Conservation (phyloP, 106 monocot genomes). For the Cymbidium sinense region DNA sequence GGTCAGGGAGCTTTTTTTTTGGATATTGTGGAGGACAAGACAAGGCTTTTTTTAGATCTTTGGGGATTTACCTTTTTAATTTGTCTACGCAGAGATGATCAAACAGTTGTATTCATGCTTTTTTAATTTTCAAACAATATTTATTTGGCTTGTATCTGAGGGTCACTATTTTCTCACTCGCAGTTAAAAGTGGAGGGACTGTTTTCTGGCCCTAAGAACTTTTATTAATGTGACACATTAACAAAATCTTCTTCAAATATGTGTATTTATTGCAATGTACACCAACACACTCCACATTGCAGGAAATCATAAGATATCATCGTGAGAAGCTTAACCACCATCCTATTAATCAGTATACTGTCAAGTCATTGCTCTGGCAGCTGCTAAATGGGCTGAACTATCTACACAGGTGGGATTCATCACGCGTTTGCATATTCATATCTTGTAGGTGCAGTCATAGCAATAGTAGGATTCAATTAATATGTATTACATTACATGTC, state of each 20-base stretch:
- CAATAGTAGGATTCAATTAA: neutral
- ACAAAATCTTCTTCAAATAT: neutral
- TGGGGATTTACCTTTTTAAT: neutral
- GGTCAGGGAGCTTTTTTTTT: neutral
- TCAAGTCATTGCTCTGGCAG: conserved; percentile 98
- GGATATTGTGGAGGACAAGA: neutral
- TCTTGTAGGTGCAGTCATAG: neutral
- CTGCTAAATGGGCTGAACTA: conserved; percentile 97
- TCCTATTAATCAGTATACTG: conserved; percentile 83
- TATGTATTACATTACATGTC: neutral
- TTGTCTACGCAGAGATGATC: neutral
- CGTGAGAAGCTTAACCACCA: conserved; percentile 83
- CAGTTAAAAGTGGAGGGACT: neutral
- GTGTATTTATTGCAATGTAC: neutral
- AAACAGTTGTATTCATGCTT: neutral
- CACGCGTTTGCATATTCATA: neutral
- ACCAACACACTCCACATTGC: conserved; percentile 8
- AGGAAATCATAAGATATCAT: conserved; percentile 99
- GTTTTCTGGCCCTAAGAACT: neutral
- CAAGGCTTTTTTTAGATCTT: neutral
- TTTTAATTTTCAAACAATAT: neutral
- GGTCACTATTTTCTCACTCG: neutral
- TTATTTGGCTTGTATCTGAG: neutral
- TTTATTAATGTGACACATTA: neutral
- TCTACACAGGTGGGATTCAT: conserved; percentile 73